Percentiles rank a stretch among this genome's conserved stretches.
These are phyloP conservation scores for Polytolypa hystricis DNA, from an alignment of 2,329 filamentous ascomycete species.

Conservation along the genomic window DNA sequence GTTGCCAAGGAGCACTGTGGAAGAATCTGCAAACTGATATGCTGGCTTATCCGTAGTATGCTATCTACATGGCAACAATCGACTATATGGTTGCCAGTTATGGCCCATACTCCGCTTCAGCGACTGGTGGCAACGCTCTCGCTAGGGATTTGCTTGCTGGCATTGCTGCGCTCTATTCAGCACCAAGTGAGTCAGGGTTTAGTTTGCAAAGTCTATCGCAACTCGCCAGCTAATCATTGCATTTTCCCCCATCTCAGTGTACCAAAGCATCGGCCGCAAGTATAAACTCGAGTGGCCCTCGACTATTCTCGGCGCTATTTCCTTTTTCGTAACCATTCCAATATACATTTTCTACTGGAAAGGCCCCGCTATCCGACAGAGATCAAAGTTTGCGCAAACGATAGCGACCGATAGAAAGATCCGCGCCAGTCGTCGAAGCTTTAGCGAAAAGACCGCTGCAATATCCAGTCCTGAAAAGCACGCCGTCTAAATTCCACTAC, in stretches of 20 bases:
- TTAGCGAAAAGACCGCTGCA: neutral
- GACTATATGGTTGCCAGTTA: slow-evolving; percentile 60
- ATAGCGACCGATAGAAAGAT: slow-evolving; percentile 37
- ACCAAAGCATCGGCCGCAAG: slow-evolving; percentile 39
- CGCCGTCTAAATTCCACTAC: too few relatives aligned
- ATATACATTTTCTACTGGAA: slow-evolving; percentile 58
- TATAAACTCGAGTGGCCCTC: slow-evolving; percentile 46
- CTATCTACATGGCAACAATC: slow-evolving; percentile 53
- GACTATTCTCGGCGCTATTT: slow-evolving; percentile 50
- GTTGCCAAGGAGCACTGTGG: slow-evolving; percentile 12
- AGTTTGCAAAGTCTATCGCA: too few relatives aligned
- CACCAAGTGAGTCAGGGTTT: slow-evolving; percentile 38
- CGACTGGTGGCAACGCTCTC: slow-evolving; percentile 55
- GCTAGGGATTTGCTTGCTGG: slow-evolving; percentile 54
- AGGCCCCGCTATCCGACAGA: slow-evolving; percentile 46
- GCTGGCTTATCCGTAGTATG: slow-evolving; percentile 16
- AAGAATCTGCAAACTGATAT: neutral
- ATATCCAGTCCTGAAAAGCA: too few relatives aligned
- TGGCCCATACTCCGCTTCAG: slow-evolving; percentile 52
- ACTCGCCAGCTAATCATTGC: neutral
- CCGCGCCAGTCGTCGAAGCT: slow-evolving; percentile 5
- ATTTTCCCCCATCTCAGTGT: slow-evolving; percentile 21
- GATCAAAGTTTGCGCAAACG: slow-evolving; percentile 53
- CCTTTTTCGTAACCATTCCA: slow-evolving; percentile 49
- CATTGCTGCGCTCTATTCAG: slow-evolving; percentile 47